phyloP scores from a whole-genome alignment of 345 rosid species.

The Adansonia digitata region DNA sequence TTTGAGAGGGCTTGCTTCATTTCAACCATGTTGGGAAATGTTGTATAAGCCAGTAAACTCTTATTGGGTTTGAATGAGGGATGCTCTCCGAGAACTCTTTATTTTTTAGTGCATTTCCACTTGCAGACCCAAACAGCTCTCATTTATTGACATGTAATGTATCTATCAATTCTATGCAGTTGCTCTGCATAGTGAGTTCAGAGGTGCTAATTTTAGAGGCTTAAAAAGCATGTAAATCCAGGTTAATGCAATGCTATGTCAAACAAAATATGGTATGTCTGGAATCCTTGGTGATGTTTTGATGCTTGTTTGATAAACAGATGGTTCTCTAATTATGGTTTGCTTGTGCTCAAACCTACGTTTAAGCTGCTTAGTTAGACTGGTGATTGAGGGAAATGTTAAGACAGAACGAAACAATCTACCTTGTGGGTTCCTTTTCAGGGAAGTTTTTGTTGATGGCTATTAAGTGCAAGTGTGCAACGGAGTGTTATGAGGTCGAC shows the following conservation, averaged over 20 bases:
- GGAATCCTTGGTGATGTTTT: background rate
- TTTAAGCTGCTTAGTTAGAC: too few relatives aligned
- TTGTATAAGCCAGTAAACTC: background rate
- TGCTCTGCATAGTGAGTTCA: background rate
- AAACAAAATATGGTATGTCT: background rate
- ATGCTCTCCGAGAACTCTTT: background rate
- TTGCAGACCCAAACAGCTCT: background rate
- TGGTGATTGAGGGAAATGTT: too few relatives aligned
- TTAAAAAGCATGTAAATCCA: background rate
- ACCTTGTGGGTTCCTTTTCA: background rate
- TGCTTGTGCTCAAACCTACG: too few relatives aligned
- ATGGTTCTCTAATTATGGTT: too few relatives aligned
- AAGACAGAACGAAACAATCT: too few relatives aligned
- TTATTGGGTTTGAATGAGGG: background rate
- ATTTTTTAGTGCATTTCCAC: background rate
- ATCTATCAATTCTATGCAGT: too few relatives aligned
- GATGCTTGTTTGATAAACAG: background rate
- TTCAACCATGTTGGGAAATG: background rate
- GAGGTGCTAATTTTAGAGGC: background rate
- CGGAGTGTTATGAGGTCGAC: background rate
- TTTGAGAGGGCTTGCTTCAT: background rate
- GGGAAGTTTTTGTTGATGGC: background rate
- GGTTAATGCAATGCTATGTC: background rate
- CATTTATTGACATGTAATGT: background rate
- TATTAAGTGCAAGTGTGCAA: background rate